Conservation (phyloP, 2,329 filamentous ascomycete species). For the Rhynchosporium secalis region DNA sequence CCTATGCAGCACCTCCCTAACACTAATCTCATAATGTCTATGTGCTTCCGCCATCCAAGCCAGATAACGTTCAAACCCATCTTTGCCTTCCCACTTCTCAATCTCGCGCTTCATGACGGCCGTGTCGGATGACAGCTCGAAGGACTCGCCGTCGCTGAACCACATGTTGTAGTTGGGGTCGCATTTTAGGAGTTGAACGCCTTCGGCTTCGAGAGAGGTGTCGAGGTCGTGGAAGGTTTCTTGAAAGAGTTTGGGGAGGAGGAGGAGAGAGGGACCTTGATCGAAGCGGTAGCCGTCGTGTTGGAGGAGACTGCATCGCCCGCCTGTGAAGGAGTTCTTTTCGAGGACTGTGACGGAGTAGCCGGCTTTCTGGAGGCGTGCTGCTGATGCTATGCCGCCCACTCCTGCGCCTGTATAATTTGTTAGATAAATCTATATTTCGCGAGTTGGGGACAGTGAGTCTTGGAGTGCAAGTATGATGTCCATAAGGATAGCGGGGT, state of each 20-base stretch:
- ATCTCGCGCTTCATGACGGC: slow-evolving; percentile 70
- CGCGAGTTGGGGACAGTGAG: neutral
- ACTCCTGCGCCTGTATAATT: slow-evolving; percentile 61
- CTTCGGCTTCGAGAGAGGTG: slow-evolving; percentile 64
- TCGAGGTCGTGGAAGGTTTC: slow-evolving; percentile 69
- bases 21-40: slow-evolving; percentile 67
- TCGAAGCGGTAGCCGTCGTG: slow-evolving; percentile 68
- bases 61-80: slow-evolving; percentile 69
- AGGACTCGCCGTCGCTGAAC: slow-evolving; percentile 66
- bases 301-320: slow-evolving; percentile 66
- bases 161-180: slow-evolving; percentile 75
- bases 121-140: slow-evolving; percentile 67
- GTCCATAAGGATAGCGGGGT: slow-evolving; percentile 11
- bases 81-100: slow-evolving; percentile 70
- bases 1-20: slow-evolving; percentile 63
- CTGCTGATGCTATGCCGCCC: slow-evolving; percentile 70
- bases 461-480: neutral
- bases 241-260: slow-evolving; percentile 69
- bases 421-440: slow-evolving; percentile 13
- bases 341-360: slow-evolving; percentile 75
- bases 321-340: slow-evolving; percentile 72
- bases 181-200: slow-evolving; percentile 68
- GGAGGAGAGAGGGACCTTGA: slow-evolving; percentile 71
- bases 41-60: slow-evolving; percentile 66
- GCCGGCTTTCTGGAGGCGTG: slow-evolving; percentile 68